Conservation (phyloP, 495 filamentous ascomycete genomes). For the Friedmanniomyces simplex region DNA sequence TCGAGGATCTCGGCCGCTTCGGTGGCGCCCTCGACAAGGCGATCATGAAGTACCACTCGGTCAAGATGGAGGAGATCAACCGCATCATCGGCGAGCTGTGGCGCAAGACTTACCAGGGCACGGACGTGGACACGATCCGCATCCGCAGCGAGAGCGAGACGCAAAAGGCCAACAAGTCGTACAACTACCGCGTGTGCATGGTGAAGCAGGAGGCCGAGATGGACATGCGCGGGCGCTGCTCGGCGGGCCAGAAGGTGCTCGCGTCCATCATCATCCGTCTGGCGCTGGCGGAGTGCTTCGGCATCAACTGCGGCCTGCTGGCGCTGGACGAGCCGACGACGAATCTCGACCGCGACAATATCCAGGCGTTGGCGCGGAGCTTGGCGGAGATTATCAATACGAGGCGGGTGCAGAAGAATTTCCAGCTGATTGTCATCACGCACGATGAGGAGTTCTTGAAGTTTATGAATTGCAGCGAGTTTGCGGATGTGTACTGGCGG, state of each 20-base stretch:
- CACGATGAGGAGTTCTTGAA: slow-evolving; percentile 96
- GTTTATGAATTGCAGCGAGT: slow-evolving; percentile 90
- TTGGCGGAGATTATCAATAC: slow-evolving; percentile 80
- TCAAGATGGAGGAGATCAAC: slow-evolving; percentile 99
- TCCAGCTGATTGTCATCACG: slow-evolving; percentile 97
- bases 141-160: slow-evolving; percentile 82
- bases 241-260: slow-evolving; percentile 90
- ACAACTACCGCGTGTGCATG: slow-evolving; percentile 99
- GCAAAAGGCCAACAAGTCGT: slow-evolving; percentile 63
- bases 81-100: slow-evolving; percentile 88
- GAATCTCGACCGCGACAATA: slow-evolving; percentile 92
- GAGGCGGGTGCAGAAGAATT: slow-evolving; percentile 78
- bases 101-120: slow-evolving; percentile 93
- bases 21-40: slow-evolving; percentile 75
- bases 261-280: slow-evolving; percentile 97
- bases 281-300: slow-evolving; percentile 93
- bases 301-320: slow-evolving; percentile 90
- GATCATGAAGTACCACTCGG: slow-evolving; percentile 87
- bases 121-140: slow-evolving; percentile 92
- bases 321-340: slow-evolving; percentile 97
- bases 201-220: slow-evolving; percentile 94
- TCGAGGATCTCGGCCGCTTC: slow-evolving; percentile 80
- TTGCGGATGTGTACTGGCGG: slow-evolving; percentile 82
- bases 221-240: slow-evolving; percentile 98
- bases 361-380: slow-evolving; percentile 71